Base-by-base conservation (phyloP, 805 yeast species). In the Wickerhamiella alocasiicola region DNA sequence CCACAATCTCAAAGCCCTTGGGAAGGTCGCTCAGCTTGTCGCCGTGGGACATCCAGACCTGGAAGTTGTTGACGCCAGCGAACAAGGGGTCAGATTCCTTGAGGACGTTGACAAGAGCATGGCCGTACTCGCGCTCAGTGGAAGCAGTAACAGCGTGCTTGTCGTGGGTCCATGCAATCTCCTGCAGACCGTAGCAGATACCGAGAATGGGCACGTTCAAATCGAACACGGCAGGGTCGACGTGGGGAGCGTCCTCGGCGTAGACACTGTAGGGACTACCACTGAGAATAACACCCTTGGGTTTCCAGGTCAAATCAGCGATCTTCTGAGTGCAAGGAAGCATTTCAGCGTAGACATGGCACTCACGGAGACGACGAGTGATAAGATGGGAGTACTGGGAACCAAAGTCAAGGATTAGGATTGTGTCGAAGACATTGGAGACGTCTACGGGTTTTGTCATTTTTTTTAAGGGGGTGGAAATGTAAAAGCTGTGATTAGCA, bases 41-140 rank as follows among this genome's bases (percentile, higher is more conserved):
- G 58, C 95, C 95, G 64, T 91, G 98, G 36, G 97, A 87, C 98
- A 91, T 91, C 98, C 98, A 91, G 47, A 91, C 96, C 61, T 80
- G 87, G 45, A 94, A 84, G 67, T 91, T 80, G 63, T 85, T 93
- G 53, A 91, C 83, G 46, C 79, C 95, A 48, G 76, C 70, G 65
- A 91, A 91, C 48, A 91, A 68, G 16, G 81, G 76, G 61, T 83
- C 75, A 16, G 63, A 43, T 31, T 64, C 49, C 57, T 83, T 91
- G 53, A 72, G 68, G 43, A 84, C 93, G 51, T 76, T 70, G 60
- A 91, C 71, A 44, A 81, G 76, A 46, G 98, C 95, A 37, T 95
- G 95, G 46, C 98, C 98, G 59, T 88, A 91, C 67, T 91, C 98
- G 65, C 97, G 78, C 72, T 88, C 87, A 56, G 83, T 95, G 64